These are phyloP conservation scores for Crithidia sp. DNA, from an alignment of 208 protist genomes.

Conservation along the genomic window DNA sequence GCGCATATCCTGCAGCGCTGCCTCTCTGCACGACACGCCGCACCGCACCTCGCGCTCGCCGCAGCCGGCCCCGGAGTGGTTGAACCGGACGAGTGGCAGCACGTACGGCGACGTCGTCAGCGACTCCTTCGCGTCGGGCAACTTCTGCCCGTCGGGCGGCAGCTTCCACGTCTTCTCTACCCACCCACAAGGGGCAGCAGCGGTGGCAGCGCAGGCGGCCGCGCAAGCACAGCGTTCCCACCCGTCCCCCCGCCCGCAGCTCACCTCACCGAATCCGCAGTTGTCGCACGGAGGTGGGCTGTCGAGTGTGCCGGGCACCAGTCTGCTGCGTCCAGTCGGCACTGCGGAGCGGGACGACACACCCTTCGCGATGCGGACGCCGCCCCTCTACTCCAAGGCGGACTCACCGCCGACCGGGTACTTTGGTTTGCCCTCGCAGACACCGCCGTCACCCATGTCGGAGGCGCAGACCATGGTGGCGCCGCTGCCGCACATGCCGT, in stretches of 20 bases:
- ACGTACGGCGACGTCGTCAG: slow-evolving; percentile 6
- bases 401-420: neutral
- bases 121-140: slow-evolving; percentile 17
- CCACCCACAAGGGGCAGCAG: slow-evolving; percentile 15
- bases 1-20: slow-evolving; percentile 5
- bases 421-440: slow-evolving; percentile 5
- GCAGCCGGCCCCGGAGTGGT: slow-evolving; percentile 13
- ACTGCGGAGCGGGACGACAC: neutral
- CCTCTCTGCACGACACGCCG: slow-evolving; percentile 1
- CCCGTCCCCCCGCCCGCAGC: neutral
- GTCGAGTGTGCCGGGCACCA: neutral
- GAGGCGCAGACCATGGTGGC: neutral
- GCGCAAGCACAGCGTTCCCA: neutral
- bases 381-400: neutral
- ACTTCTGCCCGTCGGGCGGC: neutral
- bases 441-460: neutral
- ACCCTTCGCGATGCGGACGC: neutral
- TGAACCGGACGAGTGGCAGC: neutral
- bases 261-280: neutral
- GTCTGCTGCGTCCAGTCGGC: neutral
- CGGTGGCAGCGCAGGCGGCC: neutral
- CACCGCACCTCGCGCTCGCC: slow-evolving; percentile 7
- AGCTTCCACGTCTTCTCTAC: slow-evolving; percentile 36
- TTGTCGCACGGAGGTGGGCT: neutral
- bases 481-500: neutral